Evolutionary conservation across 331 rosid genomes (phyloP).

Genomic region (Acacia pycnantha): DNA sequence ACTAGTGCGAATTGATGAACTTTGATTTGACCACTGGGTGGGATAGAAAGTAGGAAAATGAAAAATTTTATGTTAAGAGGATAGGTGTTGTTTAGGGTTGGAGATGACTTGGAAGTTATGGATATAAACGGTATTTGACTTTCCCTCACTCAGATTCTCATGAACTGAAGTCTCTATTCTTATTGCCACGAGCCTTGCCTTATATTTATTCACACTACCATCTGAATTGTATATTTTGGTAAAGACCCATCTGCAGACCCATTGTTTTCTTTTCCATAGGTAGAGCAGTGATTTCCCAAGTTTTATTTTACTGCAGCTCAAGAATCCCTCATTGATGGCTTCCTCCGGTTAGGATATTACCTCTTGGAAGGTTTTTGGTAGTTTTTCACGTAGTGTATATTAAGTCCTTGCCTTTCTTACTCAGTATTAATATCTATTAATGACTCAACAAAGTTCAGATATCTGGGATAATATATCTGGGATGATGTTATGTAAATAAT

Average conservation of each 20-base stretch:
- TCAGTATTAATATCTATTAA: not conserved
- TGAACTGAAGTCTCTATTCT: too few species aligned
- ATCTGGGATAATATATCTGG: too few species aligned
- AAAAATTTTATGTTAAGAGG: not conserved
- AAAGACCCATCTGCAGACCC: too few species aligned
- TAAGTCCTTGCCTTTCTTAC: too few species aligned
- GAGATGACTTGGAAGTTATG: not conserved
- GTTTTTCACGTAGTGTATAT: not conserved
- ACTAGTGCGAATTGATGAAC: not conserved
- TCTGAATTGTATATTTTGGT: not conserved
- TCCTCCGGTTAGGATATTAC: not conserved
- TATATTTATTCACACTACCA: not conserved
- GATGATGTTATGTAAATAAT: too few species aligned
- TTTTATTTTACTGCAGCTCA: too few species aligned
- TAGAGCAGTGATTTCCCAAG: not conserved
- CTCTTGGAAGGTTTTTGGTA: not conserved
- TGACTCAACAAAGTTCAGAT: too few species aligned
- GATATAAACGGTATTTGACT: not conserved
- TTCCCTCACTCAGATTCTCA: not conserved
- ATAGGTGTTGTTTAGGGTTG: not conserved
- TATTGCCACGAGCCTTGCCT: not conserved
- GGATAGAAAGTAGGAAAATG: not conserved
- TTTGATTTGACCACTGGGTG: not conserved
- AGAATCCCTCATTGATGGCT: not conserved
- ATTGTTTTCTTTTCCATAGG: not conserved